These are phyloP conservation scores for Nidularia sp. DNA, from an alignment of 768 basidiomycete species.

Conservation along the genomic window DNA sequence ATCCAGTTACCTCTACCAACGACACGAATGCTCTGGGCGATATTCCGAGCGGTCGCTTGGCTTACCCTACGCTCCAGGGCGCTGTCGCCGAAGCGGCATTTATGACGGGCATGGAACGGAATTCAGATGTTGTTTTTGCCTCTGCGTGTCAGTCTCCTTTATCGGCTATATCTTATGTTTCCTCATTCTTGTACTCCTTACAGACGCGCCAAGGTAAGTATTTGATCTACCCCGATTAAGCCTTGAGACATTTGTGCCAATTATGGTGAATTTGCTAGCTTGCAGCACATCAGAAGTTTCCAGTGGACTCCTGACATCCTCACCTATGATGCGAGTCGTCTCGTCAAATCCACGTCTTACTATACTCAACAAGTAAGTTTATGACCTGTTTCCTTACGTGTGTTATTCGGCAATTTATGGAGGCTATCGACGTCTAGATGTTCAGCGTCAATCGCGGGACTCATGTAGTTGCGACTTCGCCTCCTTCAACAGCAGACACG, in stretches of 20 bases:
- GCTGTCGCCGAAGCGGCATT: slow-evolving; percentile 52
- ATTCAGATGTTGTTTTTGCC: slow-evolving; percentile 55
- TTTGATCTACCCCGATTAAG: background rate
- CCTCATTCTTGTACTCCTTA: background rate
- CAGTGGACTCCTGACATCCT: slow-evolving; percentile 37
- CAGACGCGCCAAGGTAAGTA: slow-evolving; percentile 21
- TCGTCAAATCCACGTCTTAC: slow-evolving; percentile 31
- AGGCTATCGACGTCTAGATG: slow-evolving; percentile 16
- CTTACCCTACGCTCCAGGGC: slow-evolving; percentile 30
- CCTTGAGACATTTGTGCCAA: background rate
- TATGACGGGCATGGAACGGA: slow-evolving; percentile 58
- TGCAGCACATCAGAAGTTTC: slow-evolving; percentile 28
- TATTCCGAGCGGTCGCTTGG: slow-evolving; percentile 20
- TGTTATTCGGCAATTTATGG: background rate
- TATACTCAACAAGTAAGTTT: slow-evolving; percentile 29
- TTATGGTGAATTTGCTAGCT: slow-evolving; percentile 9
- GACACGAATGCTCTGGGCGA: slow-evolving; percentile 20
- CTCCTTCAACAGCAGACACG: slow-evolving; percentile 18
- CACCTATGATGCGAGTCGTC: slow-evolving; percentile 27
- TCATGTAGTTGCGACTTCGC: slow-evolving; percentile 22
- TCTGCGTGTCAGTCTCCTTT: slow-evolving; percentile 35
- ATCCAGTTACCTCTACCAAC: slow-evolving; percentile 25
- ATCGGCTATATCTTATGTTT: background rate
- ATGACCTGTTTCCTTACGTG: background rate
- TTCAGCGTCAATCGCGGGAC: slow-evolving; percentile 32